Evolutionary conservation across 1,139 yeast genomes (phyloP), one percentile per base, ranked within the genome.

Genomic region (Suhomyces wounanorum): DNA sequence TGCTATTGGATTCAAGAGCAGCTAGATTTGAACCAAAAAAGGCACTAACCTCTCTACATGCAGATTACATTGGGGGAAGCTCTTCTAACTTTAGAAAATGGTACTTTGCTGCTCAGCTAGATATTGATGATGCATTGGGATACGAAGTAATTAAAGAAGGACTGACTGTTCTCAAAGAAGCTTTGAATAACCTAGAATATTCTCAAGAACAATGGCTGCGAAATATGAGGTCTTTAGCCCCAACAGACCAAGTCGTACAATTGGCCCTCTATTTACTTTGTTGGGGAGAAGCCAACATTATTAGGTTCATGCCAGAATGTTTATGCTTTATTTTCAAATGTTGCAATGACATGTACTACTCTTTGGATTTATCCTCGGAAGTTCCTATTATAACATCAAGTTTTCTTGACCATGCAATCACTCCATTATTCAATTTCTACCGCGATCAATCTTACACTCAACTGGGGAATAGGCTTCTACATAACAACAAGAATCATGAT

Each of bases 71-170:
- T 63, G 98, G 98, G 41, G 98, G 98, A 48, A 88, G 87, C 57
- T 83, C 90, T 55, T 87, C 98, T 30, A 94, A 94, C 70, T 94
- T 88, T 72, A 82, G 89, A 63, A 92, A 89, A 67, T 94, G 99
- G 99, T 94, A 89, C 69, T 90, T 94, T 71, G 97, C 97, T 31
- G 91, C 97, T 41, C 46, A 40, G 18, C 14, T 45, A 17, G 48
- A 45, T 26, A 31, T 40, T 8, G 45, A 38, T 30, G 41, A 35
- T 13, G 21, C 31, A 8, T 8, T 38, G 8, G 43, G 43, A 52
- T 39, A 44, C 52, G 8, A 87, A 63, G 85, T 85, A 58, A 67
- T 76, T 64, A 18, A 67, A 6, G 9, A 10, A 7, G 6, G 13
- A 8, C 11, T 14, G n/a, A 11, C 18, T 8, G 33, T 18, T 17